Evolutionary conservation across 768 basidiomycete genomes (phyloP), one percentile per base, ranked within the genome.

Genomic region (Galerina sulciceps): DNA sequence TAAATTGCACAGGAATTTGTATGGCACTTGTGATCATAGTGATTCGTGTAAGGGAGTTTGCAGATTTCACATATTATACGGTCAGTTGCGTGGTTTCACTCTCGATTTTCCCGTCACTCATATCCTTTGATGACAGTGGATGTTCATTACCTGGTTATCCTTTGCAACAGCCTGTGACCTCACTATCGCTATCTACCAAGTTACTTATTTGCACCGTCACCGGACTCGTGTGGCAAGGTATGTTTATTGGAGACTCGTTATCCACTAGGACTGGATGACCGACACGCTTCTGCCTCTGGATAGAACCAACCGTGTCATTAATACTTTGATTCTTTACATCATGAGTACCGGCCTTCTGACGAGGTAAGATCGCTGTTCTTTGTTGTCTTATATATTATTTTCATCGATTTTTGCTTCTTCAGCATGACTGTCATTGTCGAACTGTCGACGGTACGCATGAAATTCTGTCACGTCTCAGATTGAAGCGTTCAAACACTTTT

Each of bases 301-400:
- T 34, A 59, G 58, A 20, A 53, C 52, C 26, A 59, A 59, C 22
- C 51, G 52, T 22, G 41, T 59, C n/a, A 53, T 59, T 36, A 59
- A 52, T 10, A 14, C 47, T 26, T 45, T 59, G 11, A 47, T 59
- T 17, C 36, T 59, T 3, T 59, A 59, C 22, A 52, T 53, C 17
- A 17, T 59, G 43, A 52, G 58, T 22, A 53, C 58, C 4, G 58
- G 58, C 8, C 45, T 59, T 10, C 38, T 59, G 23, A 59, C 58
- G 10, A 59, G 58, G 58, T 59, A 17, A 14, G 45, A 18, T 17
- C 10, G n/a, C 17, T 10, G 15, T 10, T 37, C n/a, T 4, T 18
- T 10, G 15, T 17, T n/a, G 5, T 13, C 10, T 11, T n/a, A 18
- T 22, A 35, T 10, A 18, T n/a, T 41, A n/a, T 43, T 2, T 18